These are phyloP conservation scores for Cordyceps tenuipes DNA, from an alignment of 2,329 filamentous ascomycete genomes.

Conservation along the genomic window DNA sequence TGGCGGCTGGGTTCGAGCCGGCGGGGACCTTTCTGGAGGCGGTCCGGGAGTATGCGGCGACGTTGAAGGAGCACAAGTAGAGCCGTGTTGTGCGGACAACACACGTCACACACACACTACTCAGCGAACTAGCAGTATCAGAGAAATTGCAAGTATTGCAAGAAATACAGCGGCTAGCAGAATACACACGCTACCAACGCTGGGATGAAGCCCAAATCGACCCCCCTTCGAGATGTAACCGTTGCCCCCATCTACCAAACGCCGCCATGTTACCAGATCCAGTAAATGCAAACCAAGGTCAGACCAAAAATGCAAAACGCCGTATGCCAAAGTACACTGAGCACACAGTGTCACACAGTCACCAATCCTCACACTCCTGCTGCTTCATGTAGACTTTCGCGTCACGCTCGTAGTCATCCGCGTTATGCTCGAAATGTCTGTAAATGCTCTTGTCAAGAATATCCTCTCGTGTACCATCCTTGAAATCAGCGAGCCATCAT, in stretches of 20 bases:
- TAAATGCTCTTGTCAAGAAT: not conserved
- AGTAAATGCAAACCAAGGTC: not conserved
- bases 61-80: not conserved
- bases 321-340: not conserved
- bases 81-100: too few species aligned
- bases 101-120: too few species aligned
- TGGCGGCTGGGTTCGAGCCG: conserved; percentile 39
- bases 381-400: not conserved
- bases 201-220: not conserved
- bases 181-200: not conserved
- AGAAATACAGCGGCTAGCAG: not conserved
- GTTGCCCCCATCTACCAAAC: not conserved
- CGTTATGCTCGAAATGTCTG: not conserved
- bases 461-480: not conserved
- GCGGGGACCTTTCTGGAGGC: conserved; percentile 34
- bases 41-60: conserved; percentile 20
- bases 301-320: not conserved
- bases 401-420: too few species aligned
- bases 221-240: not conserved
- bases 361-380: not conserved
- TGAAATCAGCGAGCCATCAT: not conserved
- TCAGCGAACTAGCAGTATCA: too few species aligned
- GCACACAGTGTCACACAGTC: not conserved
- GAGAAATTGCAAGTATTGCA: not conserved
- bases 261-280: not conserved